Evolutionary conservation across 345 rosid species (phyloP).

Genomic region (Camelina laxa): DNA sequence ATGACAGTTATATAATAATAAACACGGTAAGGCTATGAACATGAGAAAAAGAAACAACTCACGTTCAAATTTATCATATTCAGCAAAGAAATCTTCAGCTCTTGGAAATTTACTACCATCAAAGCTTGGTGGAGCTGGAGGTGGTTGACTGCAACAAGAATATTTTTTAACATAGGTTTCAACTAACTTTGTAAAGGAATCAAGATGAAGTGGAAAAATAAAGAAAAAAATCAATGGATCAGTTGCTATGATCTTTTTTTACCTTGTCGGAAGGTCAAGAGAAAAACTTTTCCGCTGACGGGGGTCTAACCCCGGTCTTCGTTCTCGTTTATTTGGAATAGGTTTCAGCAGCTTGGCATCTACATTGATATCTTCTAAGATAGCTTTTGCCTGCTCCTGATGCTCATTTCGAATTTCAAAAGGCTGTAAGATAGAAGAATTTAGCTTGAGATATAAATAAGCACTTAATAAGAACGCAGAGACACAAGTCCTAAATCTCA

Average conservation of each 20-base stretch:
- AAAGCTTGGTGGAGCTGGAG: constrained; percentile 54
- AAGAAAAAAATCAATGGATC: not conserved
- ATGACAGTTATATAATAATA: constrained; percentile 10
- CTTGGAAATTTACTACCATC: constrained; percentile 63
- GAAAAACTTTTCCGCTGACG: constrained; percentile 75
- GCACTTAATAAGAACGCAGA: not conserved
- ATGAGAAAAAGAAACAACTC: constrained; percentile 42
- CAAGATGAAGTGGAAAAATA: constrained; percentile 18
- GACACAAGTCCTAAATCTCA: not conserved
- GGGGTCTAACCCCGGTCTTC: constrained; percentile 65
- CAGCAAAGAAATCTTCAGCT: constrained; percentile 73
- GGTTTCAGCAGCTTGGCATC: constrained; percentile 39
- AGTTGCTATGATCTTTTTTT: constrained; percentile 22
- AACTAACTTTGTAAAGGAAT: not conserved
- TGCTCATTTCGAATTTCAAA: constrained; percentile 53
- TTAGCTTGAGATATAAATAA: constrained; percentile 29
- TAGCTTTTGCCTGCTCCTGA: constrained; percentile 60
- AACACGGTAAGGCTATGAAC: constrained; percentile 17
- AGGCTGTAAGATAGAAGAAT: constrained; percentile 52
- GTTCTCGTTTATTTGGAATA: constrained; percentile 53
- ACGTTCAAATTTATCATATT: constrained; percentile 67
- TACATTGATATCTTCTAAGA: constrained; percentile 42
- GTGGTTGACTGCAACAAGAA: constrained; percentile 58
- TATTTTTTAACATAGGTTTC: not conserved
- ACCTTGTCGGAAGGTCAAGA: constrained; percentile 67